A percentile compares a stretch with the other conserved stretches of the same genome.
Evolutionary conservation across 2,329 filamentous ascomycete genomes (phyloP).

Genomic region (Neofusicoccum parvum): DNA sequence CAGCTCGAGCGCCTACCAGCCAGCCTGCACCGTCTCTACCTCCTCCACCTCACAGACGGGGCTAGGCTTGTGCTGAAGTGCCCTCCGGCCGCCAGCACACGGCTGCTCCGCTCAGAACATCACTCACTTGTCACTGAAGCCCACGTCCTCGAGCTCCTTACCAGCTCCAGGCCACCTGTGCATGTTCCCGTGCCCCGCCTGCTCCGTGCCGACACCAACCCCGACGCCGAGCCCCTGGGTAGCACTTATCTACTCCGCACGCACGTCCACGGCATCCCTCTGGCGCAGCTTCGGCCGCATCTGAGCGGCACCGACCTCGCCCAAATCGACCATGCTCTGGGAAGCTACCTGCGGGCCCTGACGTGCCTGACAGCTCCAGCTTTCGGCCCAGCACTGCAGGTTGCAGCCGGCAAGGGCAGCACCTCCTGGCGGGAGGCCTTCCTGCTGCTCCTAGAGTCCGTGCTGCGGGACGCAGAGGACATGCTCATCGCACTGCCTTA

Average conservation of each 20-base stretch:
- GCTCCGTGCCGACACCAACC: conserved; percentile 39
- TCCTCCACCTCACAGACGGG: conserved; percentile 43
- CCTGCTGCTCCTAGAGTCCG: conserved; percentile 52
- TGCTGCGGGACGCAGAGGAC: conserved; percentile 61
- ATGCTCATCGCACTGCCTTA: conserved; percentile 61
- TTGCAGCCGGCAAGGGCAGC: conserved; percentile 48
- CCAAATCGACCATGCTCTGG: conserved; percentile 44
- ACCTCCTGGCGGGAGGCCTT: conserved; percentile 59
- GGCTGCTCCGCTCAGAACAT: conserved; percentile 48
- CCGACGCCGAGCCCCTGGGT: conserved; percentile 31
- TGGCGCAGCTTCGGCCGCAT: conserved; percentile 34
- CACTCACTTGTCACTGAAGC: conserved; percentile 44
- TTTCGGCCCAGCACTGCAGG: conserved; percentile 55
- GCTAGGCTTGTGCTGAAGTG: conserved; percentile 46
- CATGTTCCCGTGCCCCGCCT: conserved; percentile 41
- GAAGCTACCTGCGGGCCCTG: conserved; percentile 45
- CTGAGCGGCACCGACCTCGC: conserved; percentile 40
- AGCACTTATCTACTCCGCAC: conserved; percentile 38
- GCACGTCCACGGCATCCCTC: conserved; percentile 35
- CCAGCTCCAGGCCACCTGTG: neutral
- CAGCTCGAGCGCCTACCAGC: conserved; percentile 39
- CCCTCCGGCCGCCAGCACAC: conserved; percentile 39
- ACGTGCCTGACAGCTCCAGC: conserved; percentile 48
- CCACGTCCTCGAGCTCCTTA: conserved; percentile 37
- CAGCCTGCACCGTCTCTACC: conserved; percentile 44